Percentiles rank a stretch among this genome's conserved stretches.
These are phyloP conservation scores for Cryptococcus sp. DNA, from an alignment of 1,284 basidiomycete genomes.

Conservation along the genomic window DNA sequence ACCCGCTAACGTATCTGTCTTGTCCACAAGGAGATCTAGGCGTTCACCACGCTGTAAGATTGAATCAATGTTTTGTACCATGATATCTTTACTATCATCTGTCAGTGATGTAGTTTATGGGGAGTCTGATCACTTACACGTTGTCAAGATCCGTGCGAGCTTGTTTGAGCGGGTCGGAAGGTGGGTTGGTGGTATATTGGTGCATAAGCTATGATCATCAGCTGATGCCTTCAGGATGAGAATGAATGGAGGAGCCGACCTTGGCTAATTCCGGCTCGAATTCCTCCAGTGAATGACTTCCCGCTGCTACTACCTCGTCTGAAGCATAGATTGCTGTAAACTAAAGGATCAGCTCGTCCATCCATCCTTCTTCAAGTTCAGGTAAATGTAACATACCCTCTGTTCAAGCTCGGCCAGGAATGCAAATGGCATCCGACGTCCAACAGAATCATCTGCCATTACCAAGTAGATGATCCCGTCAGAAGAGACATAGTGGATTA, in stretches of 20 bases:
- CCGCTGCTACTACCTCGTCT: slow-evolving; percentile 47
- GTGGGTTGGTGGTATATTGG: slow-evolving; percentile 82
- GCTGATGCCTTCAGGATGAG: too few species aligned
- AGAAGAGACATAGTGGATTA: slow-evolving; percentile 92
- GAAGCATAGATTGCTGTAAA: slow-evolving; percentile 57
- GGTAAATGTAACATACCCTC: slow-evolving; percentile 47
- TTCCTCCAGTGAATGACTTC: slow-evolving; percentile 47
- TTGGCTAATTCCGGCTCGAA: slow-evolving; percentile 48
- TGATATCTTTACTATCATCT: slow-evolving; percentile 69
- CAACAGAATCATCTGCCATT: slow-evolving; percentile 87
- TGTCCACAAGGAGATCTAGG: slow-evolving; percentile 92
- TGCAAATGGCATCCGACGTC: slow-evolving; percentile 86
- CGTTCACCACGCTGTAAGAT: slow-evolving; percentile 91
- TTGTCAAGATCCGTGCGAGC: slow-evolving; percentile 87
- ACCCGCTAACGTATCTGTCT: slow-evolving; percentile 91
- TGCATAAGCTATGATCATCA: slow-evolving; percentile 59
- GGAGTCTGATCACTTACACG: slow-evolving; percentile 51
- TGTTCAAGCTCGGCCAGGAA: slow-evolving; percentile 84
- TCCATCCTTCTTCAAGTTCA: neutral
- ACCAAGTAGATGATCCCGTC: slow-evolving; percentile 82
- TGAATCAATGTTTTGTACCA: slow-evolving; percentile 90
- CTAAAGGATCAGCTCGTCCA: slow-evolving; percentile 21
- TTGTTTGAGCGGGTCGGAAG: slow-evolving; percentile 81
- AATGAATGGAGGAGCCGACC: slow-evolving; percentile 27
- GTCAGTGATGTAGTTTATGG: neutral